Evolutionary conservation across 768 basidiomycete species (phyloP).

Genomic region (Xerocomus spinulosus): DNA sequence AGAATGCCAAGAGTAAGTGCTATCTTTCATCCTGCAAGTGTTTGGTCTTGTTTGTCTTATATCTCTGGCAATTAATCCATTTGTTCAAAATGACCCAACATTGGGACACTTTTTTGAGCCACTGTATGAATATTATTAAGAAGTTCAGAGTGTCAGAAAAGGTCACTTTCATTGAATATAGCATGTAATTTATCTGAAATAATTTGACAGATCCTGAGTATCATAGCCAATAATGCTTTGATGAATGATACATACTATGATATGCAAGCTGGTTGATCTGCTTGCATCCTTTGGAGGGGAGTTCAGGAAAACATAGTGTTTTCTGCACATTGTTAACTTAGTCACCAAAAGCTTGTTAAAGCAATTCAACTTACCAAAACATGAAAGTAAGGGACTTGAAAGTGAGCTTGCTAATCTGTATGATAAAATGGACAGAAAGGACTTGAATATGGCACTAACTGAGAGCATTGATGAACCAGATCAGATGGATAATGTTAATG

Average conservation of each 20-base stretch:
- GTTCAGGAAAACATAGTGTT: neutral
- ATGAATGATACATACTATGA: neutral
- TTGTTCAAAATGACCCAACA: no score
- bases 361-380: neutral
- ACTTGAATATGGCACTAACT: neutral
- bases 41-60: no score
- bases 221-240: neutral
- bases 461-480: no score
- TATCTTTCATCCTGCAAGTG: no score
- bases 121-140: no score
- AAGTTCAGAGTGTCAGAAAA: neutral
- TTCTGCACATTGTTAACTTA: neutral
- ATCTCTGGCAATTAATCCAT: no score
- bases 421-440: no score
- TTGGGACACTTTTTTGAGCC: no score
- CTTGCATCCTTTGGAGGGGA: neutral
- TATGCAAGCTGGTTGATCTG: neutral
- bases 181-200: neutral
- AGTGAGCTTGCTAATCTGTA: no score
- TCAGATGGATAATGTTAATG: neutral
- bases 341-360: neutral
- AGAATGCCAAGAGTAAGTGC: no score
- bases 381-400: no score
- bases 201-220: neutral
- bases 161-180: neutral